A percentile compares a stretch with the other conserved stretches of the same genome.
These are phyloP conservation scores for Dactylonectria estremocensis DNA, from an alignment of 2,329 filamentous ascomycete species.

Conservation along the genomic window DNA sequence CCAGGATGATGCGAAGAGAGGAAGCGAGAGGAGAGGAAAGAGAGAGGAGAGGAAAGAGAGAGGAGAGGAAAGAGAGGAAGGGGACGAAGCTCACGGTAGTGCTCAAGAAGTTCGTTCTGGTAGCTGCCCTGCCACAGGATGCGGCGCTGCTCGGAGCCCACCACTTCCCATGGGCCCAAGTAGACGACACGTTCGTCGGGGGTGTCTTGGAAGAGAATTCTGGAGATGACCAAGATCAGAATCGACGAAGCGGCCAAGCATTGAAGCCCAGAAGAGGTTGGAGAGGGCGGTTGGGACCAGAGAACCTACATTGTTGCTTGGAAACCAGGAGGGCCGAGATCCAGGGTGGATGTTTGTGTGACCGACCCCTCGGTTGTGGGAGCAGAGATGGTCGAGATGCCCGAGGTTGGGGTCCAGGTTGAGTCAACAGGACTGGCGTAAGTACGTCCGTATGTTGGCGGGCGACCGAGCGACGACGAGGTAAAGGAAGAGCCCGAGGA, in stretches of 20 bases:
- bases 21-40: constrained; percentile 8
- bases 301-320: constrained; percentile 66
- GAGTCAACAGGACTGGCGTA: constrained; percentile 62
- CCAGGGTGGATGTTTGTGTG: constrained; percentile 61
- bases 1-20: constrained; percentile 1
- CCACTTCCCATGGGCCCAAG: constrained; percentile 68
- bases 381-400: constrained; percentile 60
- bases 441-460: constrained; percentile 58
- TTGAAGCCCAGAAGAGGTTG: constrained; percentile 6
- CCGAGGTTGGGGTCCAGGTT: constrained; percentile 63
- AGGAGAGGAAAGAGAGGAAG: background rate
- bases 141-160: constrained; percentile 63
- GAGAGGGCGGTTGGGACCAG: constrained; percentile 6
- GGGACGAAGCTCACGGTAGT: constrained; percentile 59
- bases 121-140: constrained; percentile 70
- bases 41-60: constrained; percentile 15
- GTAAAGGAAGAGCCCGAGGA: constrained; percentile 66
- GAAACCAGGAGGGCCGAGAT: constrained; percentile 68
- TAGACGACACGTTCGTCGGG: constrained; percentile 65
- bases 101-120: constrained; percentile 66
- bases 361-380: constrained; percentile 56
- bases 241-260: constrained; percentile 33
- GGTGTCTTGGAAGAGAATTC: constrained; percentile 67
- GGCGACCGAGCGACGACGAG: constrained; percentile 61
- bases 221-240: constrained; percentile 48